Percentiles rank a stretch among this genome's conserved stretches.
Evolutionary conservation across 805 yeast species (phyloP).

Genomic region (Candida namnaoensis): DNA sequence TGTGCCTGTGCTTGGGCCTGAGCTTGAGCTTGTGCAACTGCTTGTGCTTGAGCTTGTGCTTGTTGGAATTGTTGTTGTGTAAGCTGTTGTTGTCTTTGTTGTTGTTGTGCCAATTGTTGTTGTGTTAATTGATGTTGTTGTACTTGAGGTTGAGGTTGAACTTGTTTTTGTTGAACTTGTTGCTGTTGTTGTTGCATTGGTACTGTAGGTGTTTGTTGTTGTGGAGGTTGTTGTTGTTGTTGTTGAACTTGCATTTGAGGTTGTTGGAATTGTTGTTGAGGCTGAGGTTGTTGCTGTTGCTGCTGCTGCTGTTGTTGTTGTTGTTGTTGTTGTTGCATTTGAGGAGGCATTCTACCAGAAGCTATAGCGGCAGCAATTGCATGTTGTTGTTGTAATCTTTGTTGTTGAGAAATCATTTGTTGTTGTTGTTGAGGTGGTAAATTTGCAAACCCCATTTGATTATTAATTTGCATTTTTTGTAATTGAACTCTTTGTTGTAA

Average conservation of each 20-base stretch:
- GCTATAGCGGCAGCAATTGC: not conserved
- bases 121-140: too few relatives aligned
- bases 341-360: not conserved
- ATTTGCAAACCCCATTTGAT: slow-evolving; percentile 5
- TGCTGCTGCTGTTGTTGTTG: slow-evolving; percentile 2
- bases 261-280: slow-evolving; percentile 19
- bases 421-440: slow-evolving; percentile 9
- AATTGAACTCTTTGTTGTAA: slow-evolving; percentile 15
- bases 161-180: slow-evolving; percentile 8
- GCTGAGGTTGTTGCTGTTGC: not conserved
- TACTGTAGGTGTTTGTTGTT: slow-evolving; percentile 6
- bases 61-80: slow-evolving; percentile 1
- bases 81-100: not conserved
- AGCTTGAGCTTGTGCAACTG: slow-evolving; percentile 17
- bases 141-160: not conserved
- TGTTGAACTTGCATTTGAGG: slow-evolving; percentile 14
- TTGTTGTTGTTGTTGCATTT: not conserved
- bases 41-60: slow-evolving; percentile 6
- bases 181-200: slow-evolving; percentile 1
- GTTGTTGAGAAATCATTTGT: not conserved
- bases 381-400: not conserved
- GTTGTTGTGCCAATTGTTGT: not conserved
- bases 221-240: slow-evolving; percentile 14
- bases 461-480: slow-evolving; percentile 13
- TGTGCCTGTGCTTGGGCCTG: slow-evolving; percentile 17